Evolutionary conservation across 257 asterid species (phyloP), one percentile per base, ranked within the genome.

Genomic region (Solanum sejunctum): DNA sequence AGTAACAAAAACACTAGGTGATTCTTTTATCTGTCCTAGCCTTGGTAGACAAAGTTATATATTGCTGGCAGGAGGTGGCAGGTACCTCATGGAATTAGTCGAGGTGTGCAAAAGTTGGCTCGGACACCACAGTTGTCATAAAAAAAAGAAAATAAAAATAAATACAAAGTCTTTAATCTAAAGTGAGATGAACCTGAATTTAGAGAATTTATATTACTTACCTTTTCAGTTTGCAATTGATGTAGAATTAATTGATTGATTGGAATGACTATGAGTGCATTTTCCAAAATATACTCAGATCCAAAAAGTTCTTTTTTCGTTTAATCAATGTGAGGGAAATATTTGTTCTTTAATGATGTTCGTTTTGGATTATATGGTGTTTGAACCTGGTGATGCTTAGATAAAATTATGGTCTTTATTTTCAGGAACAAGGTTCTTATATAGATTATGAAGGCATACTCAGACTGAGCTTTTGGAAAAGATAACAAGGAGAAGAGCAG

Each of bases 351-450:
- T 52, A 8, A 16, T 77, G 45, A 23, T 75, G 54, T 18, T 60
- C 15, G 39, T 81, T 67, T 67, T 26, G 70, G 85, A 64, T 57
- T 20, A 36, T 83, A 80, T 58, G 85, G 85, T 81, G 80, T 72
- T 56, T 32, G 52, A 47, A 51, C 84, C 60, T 20, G 60, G 63
- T 88, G 87, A 86, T 85, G 51, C 72, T 64, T 21, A 52, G 26
- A 41, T 45, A 8, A 21, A 28, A 41, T 21, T 26, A 10, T 79
- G 78, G 45, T 58, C 63, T 72, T 87, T 60, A 61, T 84, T 88
- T 88, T 93, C 98, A 95, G 95, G 94, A 93, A 87, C 93, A 95
- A 95, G 90, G 98, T 95, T 91, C 88, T 93, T 94, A 93, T 93
- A 89, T 95, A 92, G 93, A 88, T 86, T 86, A 84, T 82, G 32